phyloP scores from a whole-genome alignment of 2,329 filamentous ascomycete species.

The Stagonosporopsis chrysanthemi region DNA sequence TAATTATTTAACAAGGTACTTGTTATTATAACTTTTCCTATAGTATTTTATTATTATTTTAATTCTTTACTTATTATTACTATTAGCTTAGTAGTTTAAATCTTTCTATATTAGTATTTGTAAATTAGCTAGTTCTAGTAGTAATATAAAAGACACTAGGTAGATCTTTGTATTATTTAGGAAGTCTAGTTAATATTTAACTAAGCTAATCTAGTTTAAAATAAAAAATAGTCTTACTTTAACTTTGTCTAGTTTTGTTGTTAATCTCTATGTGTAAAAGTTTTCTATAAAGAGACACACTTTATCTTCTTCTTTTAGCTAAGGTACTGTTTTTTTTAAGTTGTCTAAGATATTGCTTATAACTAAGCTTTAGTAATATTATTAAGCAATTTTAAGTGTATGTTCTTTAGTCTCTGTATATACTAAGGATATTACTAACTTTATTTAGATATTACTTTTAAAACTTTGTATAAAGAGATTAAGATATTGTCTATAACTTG shows the following conservation, averaged over 20 bases:
- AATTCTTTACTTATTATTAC: no score
- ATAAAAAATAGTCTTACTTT: slow-evolving; percentile 1
- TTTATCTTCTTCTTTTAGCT: neutral
- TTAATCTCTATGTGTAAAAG: neutral
- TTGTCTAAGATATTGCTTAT: neutral
- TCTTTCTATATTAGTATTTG: no score
- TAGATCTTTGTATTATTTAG: neutral
- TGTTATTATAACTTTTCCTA: no score
- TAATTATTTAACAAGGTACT: no score
- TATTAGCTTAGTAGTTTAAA: no score
- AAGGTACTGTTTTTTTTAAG: neutral
- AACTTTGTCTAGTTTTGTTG: neutral
- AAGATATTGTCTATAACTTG: no score
- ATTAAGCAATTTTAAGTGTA: neutral
- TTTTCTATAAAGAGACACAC: neutral
- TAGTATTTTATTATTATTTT: no score
- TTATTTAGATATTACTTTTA: no score
- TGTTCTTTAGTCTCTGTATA: neutral
- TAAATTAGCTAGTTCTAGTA: no score
- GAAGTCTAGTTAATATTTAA: neutral
- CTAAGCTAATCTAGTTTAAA: neutral
- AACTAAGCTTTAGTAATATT: slow-evolving; percentile 1
- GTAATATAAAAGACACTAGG: no score
- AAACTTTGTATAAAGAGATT: no score
- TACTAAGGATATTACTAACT: neutral